Percentiles rank a stretch among this genome's conserved stretches.
Evolutionary conservation across 768 basidiomycete species (phyloP).

Genomic region (Rhizopogon sp.): DNA sequence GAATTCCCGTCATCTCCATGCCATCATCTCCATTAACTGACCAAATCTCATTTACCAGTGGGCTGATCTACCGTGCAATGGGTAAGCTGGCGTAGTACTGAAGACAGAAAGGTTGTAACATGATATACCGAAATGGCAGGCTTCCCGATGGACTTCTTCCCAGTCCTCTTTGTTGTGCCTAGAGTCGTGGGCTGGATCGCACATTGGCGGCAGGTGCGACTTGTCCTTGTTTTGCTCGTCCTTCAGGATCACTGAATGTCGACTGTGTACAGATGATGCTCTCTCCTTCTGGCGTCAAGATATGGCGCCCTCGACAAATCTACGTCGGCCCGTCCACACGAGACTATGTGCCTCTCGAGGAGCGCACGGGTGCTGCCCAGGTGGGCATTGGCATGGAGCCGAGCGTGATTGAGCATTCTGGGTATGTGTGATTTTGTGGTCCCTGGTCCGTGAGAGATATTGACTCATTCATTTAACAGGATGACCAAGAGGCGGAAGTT

Average conservation of each 20-base stretch:
- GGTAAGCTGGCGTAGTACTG: constrained; percentile 35
- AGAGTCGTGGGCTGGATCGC: constrained; percentile 92
- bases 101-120: background rate
- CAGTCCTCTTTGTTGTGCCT: constrained; percentile 88
- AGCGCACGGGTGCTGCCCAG: constrained; percentile 47
- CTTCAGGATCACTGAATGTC: background rate
- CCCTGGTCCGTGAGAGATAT: background rate
- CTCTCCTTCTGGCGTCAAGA: constrained; percentile 84
- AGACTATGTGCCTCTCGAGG: constrained; percentile 63
- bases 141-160: constrained; percentile 93
- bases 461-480: constrained; percentile 6
- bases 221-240: background rate
- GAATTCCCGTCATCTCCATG: background rate
- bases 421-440: constrained; percentile 43
- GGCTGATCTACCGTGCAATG: constrained; percentile 89
- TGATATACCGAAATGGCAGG: constrained; percentile 36
- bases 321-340: constrained; percentile 75
- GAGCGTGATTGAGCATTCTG: constrained; percentile 63
- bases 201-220: constrained; percentile 78
- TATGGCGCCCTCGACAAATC: constrained; percentile 87
- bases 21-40: background rate
- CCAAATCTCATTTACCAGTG: constrained; percentile 36
- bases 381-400: constrained; percentile 52
- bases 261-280: constrained; percentile 72
- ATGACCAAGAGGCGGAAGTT: constrained; percentile 28